Base-by-base conservation (phyloP, 1,139 yeast species). In the Candida buenavistaensis region DNA sequence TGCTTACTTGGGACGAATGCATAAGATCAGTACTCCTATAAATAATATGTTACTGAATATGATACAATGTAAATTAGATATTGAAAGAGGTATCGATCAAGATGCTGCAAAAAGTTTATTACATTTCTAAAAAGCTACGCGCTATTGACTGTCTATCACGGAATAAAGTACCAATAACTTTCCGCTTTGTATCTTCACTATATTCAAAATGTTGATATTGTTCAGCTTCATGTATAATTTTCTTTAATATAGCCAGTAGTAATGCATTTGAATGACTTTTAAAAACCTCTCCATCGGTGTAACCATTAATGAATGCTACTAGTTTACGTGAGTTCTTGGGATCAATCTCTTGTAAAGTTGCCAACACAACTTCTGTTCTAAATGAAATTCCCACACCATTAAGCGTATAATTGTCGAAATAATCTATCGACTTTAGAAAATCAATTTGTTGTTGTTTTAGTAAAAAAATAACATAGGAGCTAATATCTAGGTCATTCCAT, bases 321-420 rank as follows among this genome's bases (percentile, higher is more conserved):
- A 59, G 44, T 27, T 47, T 55, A 38, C 66, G 47, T 2, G 72
- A 63, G 9, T 49, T 52, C 2, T 43, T 37, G 3, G 76, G 76
- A 2, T 36, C 43, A 24, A 43, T 34, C 38, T 78, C 84, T 45
- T 79, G 82, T 2, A 73, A 41, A 0, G 74, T 72, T 0, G 94
- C 88, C 23, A 88, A 55, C 0, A 89, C 96, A 3, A 90, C 79
- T 41, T 80, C 80, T 0, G 89, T 77, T 33, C 96, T 64, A 54
- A 82, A 88, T 5, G 95, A 86, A 2, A 83, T 57, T 1, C 68
- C 74, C 1, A 59, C 64, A 7, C 43, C 41, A 26, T 69, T 72
- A 2, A 87, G 56, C 0, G 95, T 84, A 52, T 86, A 90, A 22
- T 85, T 92, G 0, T 82, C 94, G 52, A 60, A 74, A 50, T 86